Percentiles rank a stretch among this genome's conserved stretches.
Conservation (phyloP, 2,329 filamentous ascomycete species). For the Coniochaeta sp. region DNA sequence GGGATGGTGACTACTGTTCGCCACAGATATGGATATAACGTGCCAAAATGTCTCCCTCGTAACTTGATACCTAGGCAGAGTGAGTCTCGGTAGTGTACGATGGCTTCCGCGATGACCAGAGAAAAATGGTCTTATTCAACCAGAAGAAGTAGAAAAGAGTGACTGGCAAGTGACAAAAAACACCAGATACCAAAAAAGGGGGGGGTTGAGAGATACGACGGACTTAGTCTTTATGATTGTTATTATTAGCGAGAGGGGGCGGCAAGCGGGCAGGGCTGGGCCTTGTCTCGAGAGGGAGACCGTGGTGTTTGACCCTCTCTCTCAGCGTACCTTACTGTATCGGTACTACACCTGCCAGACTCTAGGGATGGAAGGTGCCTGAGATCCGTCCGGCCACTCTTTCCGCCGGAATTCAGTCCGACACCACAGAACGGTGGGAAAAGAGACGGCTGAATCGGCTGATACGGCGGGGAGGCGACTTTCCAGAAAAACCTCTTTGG, state of each 20-base stretch:
- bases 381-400: not conserved
- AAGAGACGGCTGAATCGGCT: not conserved
- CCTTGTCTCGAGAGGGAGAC: not conserved
- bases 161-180: not conserved
- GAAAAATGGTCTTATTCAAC: not conserved
- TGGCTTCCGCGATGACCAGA: not conserved
- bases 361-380: not conserved
- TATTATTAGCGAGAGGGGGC: not conserved
- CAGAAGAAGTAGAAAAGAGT: not conserved
- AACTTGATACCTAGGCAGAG: no score
- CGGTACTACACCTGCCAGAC: no score
- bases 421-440: not conserved
- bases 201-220: not conserved
- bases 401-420: not conserved
- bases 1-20: no score
- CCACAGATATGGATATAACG: no score
- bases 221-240: not conserved
- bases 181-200: not conserved
- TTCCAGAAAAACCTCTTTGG: not conserved
- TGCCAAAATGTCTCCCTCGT: no score
- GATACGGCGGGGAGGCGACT: not conserved
- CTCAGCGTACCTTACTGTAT: no score
- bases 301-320: constrained; percentile 1
- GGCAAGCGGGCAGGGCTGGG: not conserved
- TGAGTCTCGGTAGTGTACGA: no score